Percentiles rank a stretch among this genome's conserved stretches.
Conservation (phyloP, 2,329 filamentous ascomycete species). For the Elsinoe australis region DNA sequence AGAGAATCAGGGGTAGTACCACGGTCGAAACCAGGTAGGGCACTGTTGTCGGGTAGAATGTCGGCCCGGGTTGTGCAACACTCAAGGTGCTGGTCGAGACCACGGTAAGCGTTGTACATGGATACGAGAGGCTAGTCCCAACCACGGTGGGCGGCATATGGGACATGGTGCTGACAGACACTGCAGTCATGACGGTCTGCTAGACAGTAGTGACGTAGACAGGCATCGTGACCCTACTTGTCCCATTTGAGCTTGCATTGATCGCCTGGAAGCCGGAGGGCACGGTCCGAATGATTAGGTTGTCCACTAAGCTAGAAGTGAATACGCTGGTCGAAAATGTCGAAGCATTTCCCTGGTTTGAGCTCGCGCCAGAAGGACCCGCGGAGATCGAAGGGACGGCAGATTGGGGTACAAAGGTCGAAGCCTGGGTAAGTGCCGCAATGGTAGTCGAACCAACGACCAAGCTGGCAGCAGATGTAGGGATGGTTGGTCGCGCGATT, state of each 20-base stretch:
- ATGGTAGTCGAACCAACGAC: no score
- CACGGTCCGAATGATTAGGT: slow-evolving; percentile 4
- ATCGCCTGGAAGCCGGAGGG: slow-evolving; percentile 4
- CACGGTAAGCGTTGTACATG: slow-evolving; percentile 1
- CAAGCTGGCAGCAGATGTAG: no score
- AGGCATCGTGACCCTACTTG: not conserved
- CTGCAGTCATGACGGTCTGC: slow-evolving; percentile 13
- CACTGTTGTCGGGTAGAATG: not conserved
- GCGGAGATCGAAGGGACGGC: no score
- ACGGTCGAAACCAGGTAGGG: slow-evolving; percentile 13
- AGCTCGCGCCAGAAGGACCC: not conserved
- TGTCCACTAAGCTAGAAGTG: not conserved
- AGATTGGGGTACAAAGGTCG: no score
- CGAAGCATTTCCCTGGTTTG: not conserved
- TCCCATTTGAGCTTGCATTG: slow-evolving; percentile 1
- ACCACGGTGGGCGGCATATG: not conserved
- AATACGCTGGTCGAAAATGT: not conserved
- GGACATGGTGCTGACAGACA: slow-evolving; percentile 8
- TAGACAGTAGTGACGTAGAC: slow-evolving; percentile 15
- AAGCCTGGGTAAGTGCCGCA: no score
- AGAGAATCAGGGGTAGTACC: not conserved
- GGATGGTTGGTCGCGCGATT: no score
- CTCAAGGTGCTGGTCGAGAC: slow-evolving; percentile 7
- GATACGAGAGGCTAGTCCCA: not conserved
- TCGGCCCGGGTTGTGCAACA: not conserved